Evolutionary conservation across 73 alveolate species (phyloP).

Genomic region (Tetrahymena elliotti): DNA sequence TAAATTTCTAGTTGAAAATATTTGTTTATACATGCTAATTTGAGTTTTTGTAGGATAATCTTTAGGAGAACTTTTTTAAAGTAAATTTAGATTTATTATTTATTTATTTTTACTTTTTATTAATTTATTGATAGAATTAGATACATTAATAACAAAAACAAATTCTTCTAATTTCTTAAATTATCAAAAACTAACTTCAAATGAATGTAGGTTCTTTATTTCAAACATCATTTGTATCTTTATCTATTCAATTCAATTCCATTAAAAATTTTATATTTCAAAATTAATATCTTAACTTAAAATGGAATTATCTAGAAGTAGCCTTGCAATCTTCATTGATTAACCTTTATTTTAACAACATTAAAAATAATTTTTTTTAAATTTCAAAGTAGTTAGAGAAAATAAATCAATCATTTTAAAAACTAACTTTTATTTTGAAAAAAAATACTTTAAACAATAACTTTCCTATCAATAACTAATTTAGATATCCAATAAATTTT

Average conservation of each 20-base stretch:
- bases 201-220: not conserved
- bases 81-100: not conserved
- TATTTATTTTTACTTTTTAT: not conserved
- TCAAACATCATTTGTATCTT: not conserved
- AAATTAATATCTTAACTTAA: not conserved
- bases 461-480: no score
- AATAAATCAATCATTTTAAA: no score
- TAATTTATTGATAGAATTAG: not conserved
- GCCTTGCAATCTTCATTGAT: not conserved
- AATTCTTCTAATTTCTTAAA: not conserved
- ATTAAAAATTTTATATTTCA: not conserved
- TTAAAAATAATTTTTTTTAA: no score
- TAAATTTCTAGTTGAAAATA: not conserved
- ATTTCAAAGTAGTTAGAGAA: no score
- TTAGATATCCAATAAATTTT: no score
- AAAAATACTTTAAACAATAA: no score
- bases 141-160: not conserved
- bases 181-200: not conserved
- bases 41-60: not conserved
- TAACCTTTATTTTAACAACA: not conserved
- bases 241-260: not conserved
- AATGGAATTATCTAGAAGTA: not conserved
- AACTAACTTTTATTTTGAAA: no score
- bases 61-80: not conserved
- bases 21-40: not conserved